A percentile compares a stretch with the other conserved stretches of the same genome.
Conservation (phyloP, 345 rosid species). For the Eutrema japonicum region DNA sequence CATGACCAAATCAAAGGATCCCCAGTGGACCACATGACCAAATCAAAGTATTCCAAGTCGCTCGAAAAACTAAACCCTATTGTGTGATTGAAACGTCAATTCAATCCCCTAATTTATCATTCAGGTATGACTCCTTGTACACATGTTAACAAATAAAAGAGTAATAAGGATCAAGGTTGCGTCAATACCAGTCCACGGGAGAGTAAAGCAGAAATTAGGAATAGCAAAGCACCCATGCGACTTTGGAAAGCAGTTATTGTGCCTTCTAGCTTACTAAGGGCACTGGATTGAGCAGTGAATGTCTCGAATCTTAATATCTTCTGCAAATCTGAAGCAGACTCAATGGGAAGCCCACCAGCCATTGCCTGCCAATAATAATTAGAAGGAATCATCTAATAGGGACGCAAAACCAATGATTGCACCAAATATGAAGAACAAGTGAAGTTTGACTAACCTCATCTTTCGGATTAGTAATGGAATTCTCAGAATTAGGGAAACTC, state of each 20-base stretch:
- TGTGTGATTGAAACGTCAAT: neutral
- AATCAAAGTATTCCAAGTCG: neutral
- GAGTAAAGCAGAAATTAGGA: constrained; percentile 92
- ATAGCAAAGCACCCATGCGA: constrained; percentile 93
- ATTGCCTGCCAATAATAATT: constrained; percentile 48
- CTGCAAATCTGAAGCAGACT: constrained; percentile 80
- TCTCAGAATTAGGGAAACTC: constrained; percentile 50
- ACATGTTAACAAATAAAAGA: neutral
- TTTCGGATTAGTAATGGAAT: constrained; percentile 40
- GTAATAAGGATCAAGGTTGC: constrained; percentile 13
- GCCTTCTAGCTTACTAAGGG: constrained; percentile 58
- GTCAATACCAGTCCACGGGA: constrained; percentile 91
- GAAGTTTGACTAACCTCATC: constrained; percentile 59
- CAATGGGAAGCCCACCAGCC: constrained; percentile 68
- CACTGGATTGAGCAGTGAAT: constrained; percentile 56
- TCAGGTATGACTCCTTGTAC: neutral
- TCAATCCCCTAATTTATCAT: constrained; percentile 16
- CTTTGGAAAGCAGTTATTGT: constrained; percentile 78
- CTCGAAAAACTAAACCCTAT: constrained; percentile 14
- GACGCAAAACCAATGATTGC: constrained; percentile 10
- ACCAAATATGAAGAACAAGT: constrained; percentile 26
- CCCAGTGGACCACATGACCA: neutral
- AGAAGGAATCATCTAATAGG: constrained; percentile 4
- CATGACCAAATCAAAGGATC: neutral
- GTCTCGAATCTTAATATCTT: constrained; percentile 70